Evolutionary conservation across 306 rosid genomes (phyloP).

Genomic region (Trifolium fragiferum): DNA sequence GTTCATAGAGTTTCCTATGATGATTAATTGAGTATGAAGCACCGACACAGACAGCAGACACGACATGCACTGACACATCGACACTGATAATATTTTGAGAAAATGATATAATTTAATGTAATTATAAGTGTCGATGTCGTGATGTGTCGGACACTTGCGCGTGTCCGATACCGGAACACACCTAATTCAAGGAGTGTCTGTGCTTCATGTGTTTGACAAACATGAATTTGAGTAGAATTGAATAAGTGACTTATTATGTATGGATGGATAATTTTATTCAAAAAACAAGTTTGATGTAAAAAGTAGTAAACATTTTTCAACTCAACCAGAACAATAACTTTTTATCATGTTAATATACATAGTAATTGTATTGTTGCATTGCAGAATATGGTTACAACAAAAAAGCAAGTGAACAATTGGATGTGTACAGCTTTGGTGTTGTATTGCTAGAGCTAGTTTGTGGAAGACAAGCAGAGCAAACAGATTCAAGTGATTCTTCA

Average conservation of each 20-base stretch:
- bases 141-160: too few relatives aligned
- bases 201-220: background rate
- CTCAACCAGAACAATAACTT: background rate
- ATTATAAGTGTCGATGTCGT: too few relatives aligned
- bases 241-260: too few relatives aligned
- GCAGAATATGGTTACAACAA: conserved; percentile 83
- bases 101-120: too few relatives aligned
- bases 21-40: background rate
- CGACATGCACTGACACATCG: too few relatives aligned
- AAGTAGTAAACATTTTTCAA: background rate
- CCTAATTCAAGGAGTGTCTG: too few relatives aligned
- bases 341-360: background rate
- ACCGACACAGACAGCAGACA: too few relatives aligned
- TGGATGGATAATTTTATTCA: too few relatives aligned
- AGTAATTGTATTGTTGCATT: conserved; percentile 39
- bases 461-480: conserved; percentile 76
- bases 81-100: too few relatives aligned
- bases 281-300: background rate
- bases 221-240: background rate
- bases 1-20: background rate
- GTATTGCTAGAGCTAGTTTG: conserved; percentile 84
- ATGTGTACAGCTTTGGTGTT: conserved; percentile 91
- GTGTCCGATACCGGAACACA: too few relatives aligned
- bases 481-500: conserved; percentile 53
- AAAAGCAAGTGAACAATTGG: conserved; percentile 77